Percentiles rank a stretch among this genome's conserved stretches.
Evolutionary conservation across 352 stramenopile genomes (phyloP).

Genomic region (Globisporangium alternatum): DNA sequence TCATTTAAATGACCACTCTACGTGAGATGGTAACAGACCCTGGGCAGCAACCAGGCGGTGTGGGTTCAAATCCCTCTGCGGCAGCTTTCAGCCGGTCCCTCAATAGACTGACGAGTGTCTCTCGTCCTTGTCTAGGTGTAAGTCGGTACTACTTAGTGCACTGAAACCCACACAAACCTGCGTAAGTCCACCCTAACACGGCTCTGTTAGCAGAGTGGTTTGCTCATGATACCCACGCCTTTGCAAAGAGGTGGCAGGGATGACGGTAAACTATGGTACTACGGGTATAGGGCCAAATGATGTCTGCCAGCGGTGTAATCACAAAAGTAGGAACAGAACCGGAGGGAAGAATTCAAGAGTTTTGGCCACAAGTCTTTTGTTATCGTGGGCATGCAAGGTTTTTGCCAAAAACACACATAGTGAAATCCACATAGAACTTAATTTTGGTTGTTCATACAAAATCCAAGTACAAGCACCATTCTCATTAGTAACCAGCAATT

Average conservation of each 20-base stretch:
- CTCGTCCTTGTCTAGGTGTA: background rate
- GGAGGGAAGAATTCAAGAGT: too few species aligned
- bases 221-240: conserved; percentile 8
- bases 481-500: too few species aligned
- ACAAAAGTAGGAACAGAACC: too few species aligned
- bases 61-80: background rate
- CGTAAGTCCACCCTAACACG: background rate
- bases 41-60: background rate
- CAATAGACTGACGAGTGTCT: background rate
- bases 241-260: conserved; percentile 1
- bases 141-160: conserved; percentile 2
- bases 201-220: conserved; percentile 4
- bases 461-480: too few species aligned
- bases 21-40: background rate
- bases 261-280: too few species aligned
- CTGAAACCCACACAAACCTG: conserved; percentile 3
- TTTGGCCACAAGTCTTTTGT: too few species aligned
- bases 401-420: too few species aligned
- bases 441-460: too few species aligned
- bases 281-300: too few species aligned
- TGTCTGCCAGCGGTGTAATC: too few species aligned
- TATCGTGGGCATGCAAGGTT: too few species aligned
- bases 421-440: too few species aligned
- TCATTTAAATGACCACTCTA: background rate
- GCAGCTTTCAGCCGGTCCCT: background rate